Evolutionary conservation across 495 filamentous ascomycete species (phyloP).

Genomic region (Neurospora intermedia): DNA sequence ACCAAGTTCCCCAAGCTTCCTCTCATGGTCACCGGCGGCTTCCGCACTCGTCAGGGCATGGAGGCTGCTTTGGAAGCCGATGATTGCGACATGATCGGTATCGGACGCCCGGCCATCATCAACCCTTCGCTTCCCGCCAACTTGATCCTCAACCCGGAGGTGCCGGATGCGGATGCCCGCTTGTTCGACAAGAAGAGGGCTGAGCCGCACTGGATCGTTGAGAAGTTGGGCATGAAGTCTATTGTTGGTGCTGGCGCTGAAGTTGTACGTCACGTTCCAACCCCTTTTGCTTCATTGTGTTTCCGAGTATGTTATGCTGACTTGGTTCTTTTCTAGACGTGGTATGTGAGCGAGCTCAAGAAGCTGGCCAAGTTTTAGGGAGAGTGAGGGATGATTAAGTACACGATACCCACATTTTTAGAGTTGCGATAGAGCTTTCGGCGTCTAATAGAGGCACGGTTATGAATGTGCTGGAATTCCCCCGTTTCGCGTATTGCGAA

Average conservation of each 20-base stretch:
- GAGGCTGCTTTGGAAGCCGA: slow-evolving; percentile 38
- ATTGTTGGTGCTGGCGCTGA: slow-evolving; percentile 13
- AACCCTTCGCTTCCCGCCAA: slow-evolving; percentile 38
- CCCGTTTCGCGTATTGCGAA: background rate
- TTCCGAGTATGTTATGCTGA: background rate
- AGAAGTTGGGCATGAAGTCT: slow-evolving; percentile 25
- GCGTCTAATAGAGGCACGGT: background rate
- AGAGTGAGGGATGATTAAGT: background rate
- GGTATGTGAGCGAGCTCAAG: background rate
- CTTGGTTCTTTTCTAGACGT: background rate
- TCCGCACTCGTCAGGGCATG: slow-evolving; percentile 45
- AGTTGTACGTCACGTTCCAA: background rate
- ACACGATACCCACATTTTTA: background rate
- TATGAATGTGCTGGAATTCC: background rate
- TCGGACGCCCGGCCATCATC: slow-evolving; percentile 43
- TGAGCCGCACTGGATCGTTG: slow-evolving; percentile 21
- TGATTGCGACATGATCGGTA: slow-evolving; percentile 49
- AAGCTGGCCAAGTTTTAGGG: background rate
- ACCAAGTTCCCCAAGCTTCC: slow-evolving; percentile 31
- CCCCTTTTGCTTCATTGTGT: background rate
- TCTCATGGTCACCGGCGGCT: slow-evolving; percentile 40
- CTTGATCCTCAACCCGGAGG: slow-evolving; percentile 40
- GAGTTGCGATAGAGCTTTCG: background rate
- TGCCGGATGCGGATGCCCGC: slow-evolving; percentile 39
- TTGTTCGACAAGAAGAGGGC: slow-evolving; percentile 26